These are phyloP conservation scores for Naumovozyma castellii DNA, from an alignment of 805 yeast genomes.

Conservation along the genomic window DNA sequence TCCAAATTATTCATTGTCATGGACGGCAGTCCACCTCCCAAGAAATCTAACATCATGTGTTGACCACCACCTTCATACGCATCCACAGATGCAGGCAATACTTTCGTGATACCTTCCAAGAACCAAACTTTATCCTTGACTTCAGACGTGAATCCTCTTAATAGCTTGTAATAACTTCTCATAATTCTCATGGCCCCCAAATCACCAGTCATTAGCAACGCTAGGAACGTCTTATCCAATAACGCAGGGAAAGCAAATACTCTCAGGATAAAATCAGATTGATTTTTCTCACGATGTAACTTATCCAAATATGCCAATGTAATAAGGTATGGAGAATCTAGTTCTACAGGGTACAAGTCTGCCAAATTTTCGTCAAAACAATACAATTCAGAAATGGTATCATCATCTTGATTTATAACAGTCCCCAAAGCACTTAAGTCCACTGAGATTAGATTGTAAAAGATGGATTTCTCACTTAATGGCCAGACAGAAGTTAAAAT, in stretches of 20 bases:
- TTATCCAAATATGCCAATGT: constrained; percentile 80
- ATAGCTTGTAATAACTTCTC: constrained; percentile 75
- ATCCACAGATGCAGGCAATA: constrained; percentile 85
- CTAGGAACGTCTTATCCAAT: constrained; percentile 69
- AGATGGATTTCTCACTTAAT: constrained; percentile 55
- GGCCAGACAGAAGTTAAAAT: constrained; percentile 97
- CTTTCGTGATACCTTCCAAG: constrained; percentile 81
- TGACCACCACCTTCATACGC: constrained; percentile 83
- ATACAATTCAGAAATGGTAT: constrained; percentile 44
- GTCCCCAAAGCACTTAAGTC: constrained; percentile 87
- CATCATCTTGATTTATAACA: constrained; percentile 31
- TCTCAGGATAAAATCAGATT: constrained; percentile 76
- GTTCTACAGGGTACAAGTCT: constrained; percentile 78
- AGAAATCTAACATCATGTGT: constrained; percentile 84
- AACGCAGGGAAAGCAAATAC: constrained; percentile 91
- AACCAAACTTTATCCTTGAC: constrained; percentile 91
- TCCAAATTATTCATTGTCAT: no score
- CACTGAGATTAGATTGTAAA: constrained; percentile 65
- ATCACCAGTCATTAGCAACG: constrained; percentile 76
- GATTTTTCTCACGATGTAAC: constrained; percentile 68
- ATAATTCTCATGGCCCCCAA: constrained; percentile 81
- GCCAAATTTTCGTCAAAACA: constrained; percentile 82
- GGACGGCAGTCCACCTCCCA: constrained; percentile 57
- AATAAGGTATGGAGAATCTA: constrained; percentile 76
- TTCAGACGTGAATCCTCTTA: constrained; percentile 73